Percentiles rank a stretch among this genome's conserved stretches.
Conservation (phyloP, 352 stramenopile species). For the Pythium scleroteichum region DNA sequence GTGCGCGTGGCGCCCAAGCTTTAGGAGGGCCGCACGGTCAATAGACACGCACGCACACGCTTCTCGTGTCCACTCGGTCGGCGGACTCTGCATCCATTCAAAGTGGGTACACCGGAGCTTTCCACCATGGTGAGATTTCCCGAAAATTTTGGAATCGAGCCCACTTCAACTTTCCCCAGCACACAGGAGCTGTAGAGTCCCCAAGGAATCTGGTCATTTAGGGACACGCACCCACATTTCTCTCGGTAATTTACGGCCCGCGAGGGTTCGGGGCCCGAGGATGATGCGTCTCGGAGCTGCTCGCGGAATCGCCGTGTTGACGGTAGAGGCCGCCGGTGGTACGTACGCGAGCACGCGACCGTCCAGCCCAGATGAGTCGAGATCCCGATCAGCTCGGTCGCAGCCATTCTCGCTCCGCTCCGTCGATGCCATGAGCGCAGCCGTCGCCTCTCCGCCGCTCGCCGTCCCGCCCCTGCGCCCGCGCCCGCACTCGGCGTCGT, state of each 20-base stretch:
- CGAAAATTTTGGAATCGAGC: neutral
- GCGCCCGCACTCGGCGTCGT: constrained; percentile 13
- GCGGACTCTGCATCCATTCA: neutral
- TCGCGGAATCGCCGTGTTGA: neutral
- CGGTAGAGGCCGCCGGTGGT: neutral
- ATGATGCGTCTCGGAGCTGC: neutral
- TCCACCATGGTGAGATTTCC: neutral
- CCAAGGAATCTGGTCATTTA: neutral
- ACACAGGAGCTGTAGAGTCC: no score
- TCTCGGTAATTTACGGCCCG: neutral
- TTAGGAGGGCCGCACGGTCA: constrained; percentile 20
- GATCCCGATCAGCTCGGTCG: neutral
- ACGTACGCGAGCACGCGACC: neutral
- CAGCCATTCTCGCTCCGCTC: no score
- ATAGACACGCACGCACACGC: neutral
- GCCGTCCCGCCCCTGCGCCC: constrained; percentile 2
- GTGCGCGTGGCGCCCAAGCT: constrained; percentile 53
- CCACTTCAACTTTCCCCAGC: constrained; percentile 3
- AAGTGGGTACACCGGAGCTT: neutral
- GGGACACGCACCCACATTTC: neutral
- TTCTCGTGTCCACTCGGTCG: no score
- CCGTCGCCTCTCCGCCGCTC: neutral
- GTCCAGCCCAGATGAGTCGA: neutral
- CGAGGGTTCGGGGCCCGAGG: neutral
- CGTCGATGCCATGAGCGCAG: constrained; percentile 3